These are phyloP conservation scores for Oryza meridionalis DNA, from an alignment of 176 grass and related monocot genomes.

Conservation along the genomic window DNA sequence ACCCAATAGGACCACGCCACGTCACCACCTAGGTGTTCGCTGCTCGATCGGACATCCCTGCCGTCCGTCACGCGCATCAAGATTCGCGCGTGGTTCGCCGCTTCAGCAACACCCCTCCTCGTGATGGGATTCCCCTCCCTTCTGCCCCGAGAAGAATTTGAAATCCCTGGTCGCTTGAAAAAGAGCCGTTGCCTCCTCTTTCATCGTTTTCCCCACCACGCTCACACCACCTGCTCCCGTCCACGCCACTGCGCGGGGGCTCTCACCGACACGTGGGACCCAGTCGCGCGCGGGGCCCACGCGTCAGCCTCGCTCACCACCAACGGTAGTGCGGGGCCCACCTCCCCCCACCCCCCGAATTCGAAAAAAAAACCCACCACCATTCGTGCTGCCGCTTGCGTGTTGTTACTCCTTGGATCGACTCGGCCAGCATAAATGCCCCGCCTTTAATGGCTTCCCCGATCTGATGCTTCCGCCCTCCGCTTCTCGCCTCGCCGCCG, in stretches of 20 bases:
- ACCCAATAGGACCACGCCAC: neutral
- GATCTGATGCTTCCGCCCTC: slow-evolving; percentile 45
- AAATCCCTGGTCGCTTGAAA: slow-evolving; percentile 33
- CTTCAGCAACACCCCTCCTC: neutral
- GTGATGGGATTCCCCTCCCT: neutral
- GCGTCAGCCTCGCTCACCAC: neutral
- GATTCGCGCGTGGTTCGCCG: slow-evolving; percentile 1
- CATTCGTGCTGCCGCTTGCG: slow-evolving; percentile 19
- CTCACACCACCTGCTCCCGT: neutral
- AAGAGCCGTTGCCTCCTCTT: slow-evolving; percentile 44
- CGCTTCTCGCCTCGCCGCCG: neutral
- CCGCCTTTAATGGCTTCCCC: slow-evolving; percentile 28
- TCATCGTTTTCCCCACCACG: slow-evolving; percentile 35
- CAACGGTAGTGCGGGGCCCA: neutral
- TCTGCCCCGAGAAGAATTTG: slow-evolving; percentile 21
- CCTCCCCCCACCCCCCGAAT: neutral
- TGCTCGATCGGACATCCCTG: neutral
- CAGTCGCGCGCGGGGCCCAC: neutral
- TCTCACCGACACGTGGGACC: neutral
- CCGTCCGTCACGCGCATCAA: slow-evolving; percentile 15
- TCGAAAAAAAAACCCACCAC: slow-evolving; percentile 5
- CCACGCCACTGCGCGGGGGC: neutral
- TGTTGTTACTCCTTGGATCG: slow-evolving; percentile 40
- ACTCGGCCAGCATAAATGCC: slow-evolving; percentile 37
- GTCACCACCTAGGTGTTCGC: neutral